These are phyloP conservation scores for Aspergillus sp. DNA, from an alignment of 2,329 filamentous ascomycete genomes.

Conservation along the genomic window DNA sequence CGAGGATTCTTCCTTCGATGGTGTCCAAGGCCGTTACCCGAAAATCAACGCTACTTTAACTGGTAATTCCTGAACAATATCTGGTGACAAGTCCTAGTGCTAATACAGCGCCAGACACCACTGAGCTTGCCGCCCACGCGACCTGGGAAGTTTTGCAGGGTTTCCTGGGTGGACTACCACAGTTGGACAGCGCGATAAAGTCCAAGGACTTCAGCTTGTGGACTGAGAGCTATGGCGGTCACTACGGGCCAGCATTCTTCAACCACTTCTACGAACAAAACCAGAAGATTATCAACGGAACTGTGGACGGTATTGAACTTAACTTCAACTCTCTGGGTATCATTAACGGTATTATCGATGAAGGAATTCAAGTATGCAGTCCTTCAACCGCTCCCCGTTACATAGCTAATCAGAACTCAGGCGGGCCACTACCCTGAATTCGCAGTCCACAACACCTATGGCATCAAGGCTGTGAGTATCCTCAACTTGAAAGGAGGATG, in stretches of 20 bases:
- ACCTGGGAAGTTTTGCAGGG: slow-evolving; percentile 58
- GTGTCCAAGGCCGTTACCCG: slow-evolving; percentile 49
- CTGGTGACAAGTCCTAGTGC: not conserved
- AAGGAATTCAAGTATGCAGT: slow-evolving; percentile 45
- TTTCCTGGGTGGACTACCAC: slow-evolving; percentile 51
- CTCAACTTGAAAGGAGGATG: not conserved
- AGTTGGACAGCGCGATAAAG: slow-evolving; percentile 50
- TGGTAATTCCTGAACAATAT: slow-evolving; percentile 22
- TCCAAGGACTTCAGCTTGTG: slow-evolving; percentile 59
- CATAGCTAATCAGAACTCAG: slow-evolving; percentile 4
- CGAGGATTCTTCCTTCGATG: slow-evolving; percentile 44
- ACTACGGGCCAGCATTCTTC: slow-evolving; percentile 57
- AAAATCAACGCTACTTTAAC: slow-evolving; percentile 51
- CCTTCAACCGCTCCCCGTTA: not conserved
- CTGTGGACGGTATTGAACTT: slow-evolving; percentile 49
- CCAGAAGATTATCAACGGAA: slow-evolving; percentile 52
- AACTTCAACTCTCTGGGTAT: slow-evolving; percentile 57
- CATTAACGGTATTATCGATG: slow-evolving; percentile 58
- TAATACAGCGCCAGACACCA: slow-evolving; percentile 45
- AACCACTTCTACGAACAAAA: slow-evolving; percentile 61
- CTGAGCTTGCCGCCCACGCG: slow-evolving; percentile 55
- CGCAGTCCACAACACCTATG: slow-evolving; percentile 57
- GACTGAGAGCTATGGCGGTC: slow-evolving; percentile 56
- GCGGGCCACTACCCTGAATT: slow-evolving; percentile 52
- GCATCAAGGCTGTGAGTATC: slow-evolving; percentile 43